phyloP scores from a whole-genome alignment of 257 asterid species.

The Nicotiana obtusifolia region DNA sequence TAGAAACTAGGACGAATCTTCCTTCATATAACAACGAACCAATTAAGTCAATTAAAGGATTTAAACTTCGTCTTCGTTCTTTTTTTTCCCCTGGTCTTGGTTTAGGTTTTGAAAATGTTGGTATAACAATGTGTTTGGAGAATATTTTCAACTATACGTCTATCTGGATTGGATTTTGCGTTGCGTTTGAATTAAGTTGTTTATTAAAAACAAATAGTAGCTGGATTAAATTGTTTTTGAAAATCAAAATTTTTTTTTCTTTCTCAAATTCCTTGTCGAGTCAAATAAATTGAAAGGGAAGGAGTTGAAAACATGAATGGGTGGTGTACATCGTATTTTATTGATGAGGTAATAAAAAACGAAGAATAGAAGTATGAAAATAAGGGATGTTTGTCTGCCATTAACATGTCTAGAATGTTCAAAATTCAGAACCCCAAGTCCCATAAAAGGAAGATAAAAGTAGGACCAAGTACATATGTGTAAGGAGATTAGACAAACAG shows the following conservation, averaged over 20 bases:
- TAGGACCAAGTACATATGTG: not conserved
- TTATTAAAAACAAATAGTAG: not conserved
- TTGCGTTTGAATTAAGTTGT: not conserved
- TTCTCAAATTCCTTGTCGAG: too few relatives aligned
- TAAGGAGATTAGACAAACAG: not conserved
- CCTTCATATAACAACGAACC: not conserved
- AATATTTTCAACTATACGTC: not conserved
- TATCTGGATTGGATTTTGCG: not conserved
- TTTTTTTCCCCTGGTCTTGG: not conserved
- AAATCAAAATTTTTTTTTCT: not conserved
- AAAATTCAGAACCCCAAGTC: not conserved
- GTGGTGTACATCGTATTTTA: too few relatives aligned
- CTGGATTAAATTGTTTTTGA: not conserved
- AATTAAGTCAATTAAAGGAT: not conserved
- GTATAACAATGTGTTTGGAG: not conserved
- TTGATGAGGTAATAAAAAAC: not conserved
- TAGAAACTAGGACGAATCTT: not conserved
- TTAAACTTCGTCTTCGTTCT: not conserved
- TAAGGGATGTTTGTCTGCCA: not conserved
- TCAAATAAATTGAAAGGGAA: too few relatives aligned
- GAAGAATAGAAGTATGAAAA: not conserved
- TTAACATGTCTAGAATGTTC: conserved; percentile 2
- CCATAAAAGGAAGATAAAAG: not conserved
- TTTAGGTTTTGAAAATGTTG: not conserved
- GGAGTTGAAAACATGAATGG: too few relatives aligned